Conservation (phyloP, 306 rosid species). For the Trichosanthes truncata region DNA sequence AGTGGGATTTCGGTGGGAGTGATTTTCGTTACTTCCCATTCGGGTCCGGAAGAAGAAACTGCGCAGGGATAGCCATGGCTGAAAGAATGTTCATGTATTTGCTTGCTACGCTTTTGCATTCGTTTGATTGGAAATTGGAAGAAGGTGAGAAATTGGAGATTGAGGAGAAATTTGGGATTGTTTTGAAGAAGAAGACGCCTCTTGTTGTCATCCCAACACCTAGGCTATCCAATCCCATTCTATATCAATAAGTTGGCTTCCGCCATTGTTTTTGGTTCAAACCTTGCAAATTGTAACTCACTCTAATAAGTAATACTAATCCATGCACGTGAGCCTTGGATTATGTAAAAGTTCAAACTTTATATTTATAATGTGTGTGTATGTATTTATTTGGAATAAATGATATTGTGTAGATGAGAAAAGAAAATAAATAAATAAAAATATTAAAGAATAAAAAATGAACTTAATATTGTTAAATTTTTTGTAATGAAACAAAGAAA, state of each 20-base stretch:
- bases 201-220: conserved; percentile 45
- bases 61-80: conserved; percentile 63
- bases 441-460: too few relatives aligned
- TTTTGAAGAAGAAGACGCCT: conserved; percentile 39
- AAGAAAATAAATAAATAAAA: too few relatives aligned
- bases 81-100: conserved; percentile 48
- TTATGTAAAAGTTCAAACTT: too few relatives aligned
- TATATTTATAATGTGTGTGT: too few relatives aligned
- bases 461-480: too few relatives aligned
- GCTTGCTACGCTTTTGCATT: conserved; percentile 45
- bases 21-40: conserved; percentile 59
- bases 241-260: background rate
- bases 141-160: conserved; percentile 27
- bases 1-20: conserved; percentile 50
- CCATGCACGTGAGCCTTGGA: too few relatives aligned
- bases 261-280: too few relatives aligned
- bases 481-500: too few relatives aligned
- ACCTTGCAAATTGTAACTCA: too few relatives aligned
- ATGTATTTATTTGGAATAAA: too few relatives aligned
- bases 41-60: conserved; percentile 69
- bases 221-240: conserved; percentile 17
- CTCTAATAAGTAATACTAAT: too few relatives aligned
- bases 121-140: conserved; percentile 50
- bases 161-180: conserved; percentile 47
- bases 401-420: too few relatives aligned